Evolutionary conservation across 768 basidiomycete genomes (phyloP).

Genomic region (Xerocomellus intermedius): DNA sequence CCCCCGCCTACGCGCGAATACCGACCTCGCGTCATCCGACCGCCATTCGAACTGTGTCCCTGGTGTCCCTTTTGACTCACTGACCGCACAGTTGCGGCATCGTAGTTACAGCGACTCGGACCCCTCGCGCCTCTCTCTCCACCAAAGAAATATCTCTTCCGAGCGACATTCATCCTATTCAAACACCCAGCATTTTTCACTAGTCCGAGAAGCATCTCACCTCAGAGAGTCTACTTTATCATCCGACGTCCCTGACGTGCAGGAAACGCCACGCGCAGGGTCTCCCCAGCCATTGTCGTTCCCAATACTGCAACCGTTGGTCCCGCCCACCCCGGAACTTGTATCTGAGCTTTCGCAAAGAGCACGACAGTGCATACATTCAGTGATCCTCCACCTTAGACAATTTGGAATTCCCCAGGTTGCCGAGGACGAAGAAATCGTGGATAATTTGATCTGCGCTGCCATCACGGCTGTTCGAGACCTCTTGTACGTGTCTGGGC

Average conservation of each 20-base stretch:
- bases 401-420: slow-evolving; percentile 44
- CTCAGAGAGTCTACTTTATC: slow-evolving; percentile 1
- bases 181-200: not conserved
- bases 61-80: slow-evolving; percentile 4
- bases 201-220: slow-evolving; percentile 5
- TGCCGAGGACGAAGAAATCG: slow-evolving; percentile 51
- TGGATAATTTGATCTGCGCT: slow-evolving; percentile 58
- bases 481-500: slow-evolving; percentile 63
- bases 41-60: slow-evolving; percentile 10
- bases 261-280: not conserved
- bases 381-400: slow-evolving; percentile 59
- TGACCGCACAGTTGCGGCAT: slow-evolving; percentile 14
- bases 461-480: slow-evolving; percentile 68
- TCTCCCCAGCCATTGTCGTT: not conserved
- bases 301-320: slow-evolving; percentile 46
- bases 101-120: slow-evolving; percentile 19
- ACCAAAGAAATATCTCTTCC: slow-evolving; percentile 1
- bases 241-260: slow-evolving; percentile 1
- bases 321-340: slow-evolving; percentile 53
- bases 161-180: slow-evolving; percentile 1
- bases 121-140: not conserved
- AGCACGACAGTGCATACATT: slow-evolving; percentile 54
- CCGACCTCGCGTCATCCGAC: slow-evolving; percentile 15
- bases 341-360: slow-evolving; percentile 60
- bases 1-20: slow-evolving; percentile 27